Percentiles rank a stretch among this genome's conserved stretches.
Evolutionary conservation across 306 rosid species (phyloP).

Genomic region (Erythrophleum fordii): DNA sequence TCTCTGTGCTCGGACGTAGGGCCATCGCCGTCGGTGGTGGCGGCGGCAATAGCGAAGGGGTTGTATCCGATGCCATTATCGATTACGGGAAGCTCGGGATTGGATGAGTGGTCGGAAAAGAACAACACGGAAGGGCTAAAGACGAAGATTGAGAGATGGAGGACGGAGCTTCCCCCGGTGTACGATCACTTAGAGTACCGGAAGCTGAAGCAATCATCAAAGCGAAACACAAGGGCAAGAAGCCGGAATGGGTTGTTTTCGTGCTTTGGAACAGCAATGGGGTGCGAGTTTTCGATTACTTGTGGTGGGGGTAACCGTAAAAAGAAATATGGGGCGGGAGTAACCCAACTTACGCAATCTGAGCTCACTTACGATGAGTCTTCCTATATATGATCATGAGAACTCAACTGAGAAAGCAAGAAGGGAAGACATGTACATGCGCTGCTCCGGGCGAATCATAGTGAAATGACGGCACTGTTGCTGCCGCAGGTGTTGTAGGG

Average conservation of each 20-base stretch:
- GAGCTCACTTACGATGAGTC: conserved; percentile 59
- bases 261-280: conserved; percentile 69
- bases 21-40: conserved; percentile 76
- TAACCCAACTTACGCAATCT: conserved; percentile 37
- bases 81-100: conserved; percentile 36
- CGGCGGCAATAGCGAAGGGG: conserved; percentile 72
- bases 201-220: conserved; percentile 4
- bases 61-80: conserved; percentile 41
- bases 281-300: conserved; percentile 65
- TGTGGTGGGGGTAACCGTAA: conserved; percentile 58
- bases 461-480: background rate
- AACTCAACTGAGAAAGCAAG: background rate
- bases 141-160: conserved; percentile 80
- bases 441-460: background rate
- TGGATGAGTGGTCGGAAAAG: conserved; percentile 65
- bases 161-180: conserved; percentile 62
- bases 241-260: conserved; percentile 52
- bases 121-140: conserved; percentile 60
- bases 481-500: background rate
- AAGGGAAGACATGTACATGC: background rate
- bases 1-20: conserved; percentile 67
- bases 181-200: conserved; percentile 36
- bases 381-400: conserved; percentile 22
- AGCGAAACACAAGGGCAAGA: background rate
- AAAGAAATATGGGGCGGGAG: conserved; percentile 42